Base-by-base conservation (phyloP, 495 filamentous ascomycete genomes). In the Hypomontagnella monticulosa region DNA sequence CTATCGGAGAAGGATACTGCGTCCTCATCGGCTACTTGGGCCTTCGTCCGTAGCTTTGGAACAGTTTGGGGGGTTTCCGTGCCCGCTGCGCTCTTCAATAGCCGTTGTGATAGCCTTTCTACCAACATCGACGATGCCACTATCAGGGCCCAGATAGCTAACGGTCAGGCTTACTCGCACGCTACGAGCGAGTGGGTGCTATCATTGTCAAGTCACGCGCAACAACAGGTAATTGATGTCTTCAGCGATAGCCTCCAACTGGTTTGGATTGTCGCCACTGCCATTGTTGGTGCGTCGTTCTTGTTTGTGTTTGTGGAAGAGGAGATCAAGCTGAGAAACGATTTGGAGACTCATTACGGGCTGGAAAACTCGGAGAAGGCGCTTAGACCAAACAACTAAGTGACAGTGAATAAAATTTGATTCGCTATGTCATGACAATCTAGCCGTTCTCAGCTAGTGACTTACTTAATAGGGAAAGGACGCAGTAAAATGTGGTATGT, bases 1-100 rank as follows among this genome's bases (percentile, higher is more conserved):
- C 52, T 79, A 0, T 18, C 69, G 0, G 78, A 82, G 16, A 15
- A 55, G 0, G 76, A 86, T 44, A 44, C 57, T 0, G 83, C 80
- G 0, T 52, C 62, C 0, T 72, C 76, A 3, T 83, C 79, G 0
- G 76, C 51, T 0, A 73, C 75, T 0, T 86, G 73, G 73, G 55
- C 66, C 0, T 85, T 85, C 33, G 15, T 84, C 4, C 76, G 83
- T 4, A 71, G 43, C 15, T 76, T 85, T 14, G 84, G 82, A 0
- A 20, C 44, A 32, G 73, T 83, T n/a, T 85, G 82, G 82, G 82
- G 79, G 1, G 76, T 82, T 0, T 61, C 82, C 0, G 74, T 87
- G 14, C 80, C 84, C 1, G 69, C 75, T 4, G 73, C 77, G 4
- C 73, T 85, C 11, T 86, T 86, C 71, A 83, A 83, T 69, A 75